Evolutionary conservation across 176 grass and related monocot species (phyloP).

Genomic region (Tuctoria greenei): DNA sequence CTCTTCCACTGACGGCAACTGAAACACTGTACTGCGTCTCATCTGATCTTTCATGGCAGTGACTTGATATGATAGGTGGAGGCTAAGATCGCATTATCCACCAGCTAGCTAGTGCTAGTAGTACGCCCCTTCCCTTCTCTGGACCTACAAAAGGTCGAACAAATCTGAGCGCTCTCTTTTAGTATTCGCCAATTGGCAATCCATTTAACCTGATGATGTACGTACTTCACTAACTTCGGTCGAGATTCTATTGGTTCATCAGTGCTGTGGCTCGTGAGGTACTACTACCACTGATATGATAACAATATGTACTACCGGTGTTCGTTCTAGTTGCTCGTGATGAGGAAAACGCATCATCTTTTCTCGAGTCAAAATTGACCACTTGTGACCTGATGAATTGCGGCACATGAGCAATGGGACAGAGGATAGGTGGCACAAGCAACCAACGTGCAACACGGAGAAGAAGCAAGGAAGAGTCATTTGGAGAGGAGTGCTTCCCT

Average conservation of each 20-base stretch:
- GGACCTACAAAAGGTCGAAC: conserved; percentile 6
- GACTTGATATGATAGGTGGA: conserved; percentile 35
- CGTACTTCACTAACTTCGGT: background rate
- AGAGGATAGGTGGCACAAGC: conserved; percentile 35
- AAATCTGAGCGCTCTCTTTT: conserved; percentile 1
- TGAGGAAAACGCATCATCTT: background rate
- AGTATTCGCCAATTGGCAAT: conserved; percentile 17
- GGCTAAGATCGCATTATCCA: conserved; percentile 42
- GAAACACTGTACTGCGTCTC: background rate
- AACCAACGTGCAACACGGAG: background rate
- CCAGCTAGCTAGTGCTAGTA: too few species aligned
- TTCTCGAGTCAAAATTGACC: background rate
- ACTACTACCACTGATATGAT: background rate
- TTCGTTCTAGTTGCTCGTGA: background rate
- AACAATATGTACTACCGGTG: too few species aligned
- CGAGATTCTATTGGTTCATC: background rate
- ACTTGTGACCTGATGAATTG: too few species aligned
- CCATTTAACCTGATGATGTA: background rate
- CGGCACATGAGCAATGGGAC: too few species aligned
- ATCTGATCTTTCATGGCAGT: conserved; percentile 4
- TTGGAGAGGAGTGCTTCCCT: conserved; percentile 55
- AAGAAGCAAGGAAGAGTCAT: too few species aligned
- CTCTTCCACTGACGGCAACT: background rate
- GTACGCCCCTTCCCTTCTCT: background rate
- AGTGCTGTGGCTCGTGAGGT: background rate